Evolutionary conservation across 148 eudicot species (phyloP), one percentile per base, ranked within the genome.

Genomic region (Arctostaphylos glauca): DNA sequence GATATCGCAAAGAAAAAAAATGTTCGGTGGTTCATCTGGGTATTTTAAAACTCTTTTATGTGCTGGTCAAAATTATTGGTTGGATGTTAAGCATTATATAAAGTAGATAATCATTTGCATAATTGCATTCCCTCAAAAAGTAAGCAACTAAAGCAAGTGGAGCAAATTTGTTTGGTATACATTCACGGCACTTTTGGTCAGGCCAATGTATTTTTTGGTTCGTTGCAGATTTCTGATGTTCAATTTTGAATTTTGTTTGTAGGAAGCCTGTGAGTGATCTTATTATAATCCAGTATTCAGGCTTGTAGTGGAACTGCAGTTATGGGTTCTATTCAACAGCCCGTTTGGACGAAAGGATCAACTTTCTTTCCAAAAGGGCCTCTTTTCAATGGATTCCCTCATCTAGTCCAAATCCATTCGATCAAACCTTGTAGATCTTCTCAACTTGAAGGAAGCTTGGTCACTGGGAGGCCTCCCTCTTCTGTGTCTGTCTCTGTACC

Each of bases 281-380:
- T 49, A 66, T 16, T 64, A 41, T 64, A 50, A 74, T 67, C 54
- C 67, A 85, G 58, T 18, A 91, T 91, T 93, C 91, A 93, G 85
- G 88, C 88, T 81, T 87, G 84, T 78, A 82, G 81, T 83, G 86
- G 92, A 56, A 68, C 83, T 80, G 85, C 90, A 31, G 83, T 86
- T 16, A 89, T 86, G 93, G 89, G 89, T 83, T 91, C 94, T 46
- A 76, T 90, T 84, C 94, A 90, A 74, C 91, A 92, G 74, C 90
- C 92, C 13, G 54, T 81, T 71, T 87, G 84, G 82, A 47, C 79
- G 56, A 93, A 87, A 60, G 87, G 76, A 25, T 79, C 87, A 7
- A 9, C 71, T 52, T 81, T 77, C 50, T 77, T 87, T 62, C 56
- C 80, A 3, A 94, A 82, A 62, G 84, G 82, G 49, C n/a, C 75